phyloP scores from a whole-genome alignment of 2,329 filamentous ascomycete genomes.

The Domatiomyces globalis region DNA sequence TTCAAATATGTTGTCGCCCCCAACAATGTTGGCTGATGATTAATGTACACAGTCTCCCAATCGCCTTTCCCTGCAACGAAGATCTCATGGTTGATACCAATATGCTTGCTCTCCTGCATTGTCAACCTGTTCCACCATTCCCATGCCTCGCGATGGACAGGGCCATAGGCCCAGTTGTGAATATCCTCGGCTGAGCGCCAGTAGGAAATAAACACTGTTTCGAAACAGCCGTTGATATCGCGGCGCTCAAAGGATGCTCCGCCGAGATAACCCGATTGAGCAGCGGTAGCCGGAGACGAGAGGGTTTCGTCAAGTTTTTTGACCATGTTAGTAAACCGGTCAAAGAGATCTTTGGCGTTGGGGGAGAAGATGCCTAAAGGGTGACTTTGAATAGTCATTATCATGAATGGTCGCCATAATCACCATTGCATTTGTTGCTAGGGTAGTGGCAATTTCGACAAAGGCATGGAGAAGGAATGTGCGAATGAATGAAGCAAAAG shows the following conservation, averaged over 20 bases:
- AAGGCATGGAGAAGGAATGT: too few species aligned
- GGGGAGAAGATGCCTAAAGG: constrained; percentile 32
- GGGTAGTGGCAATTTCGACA: too few species aligned
- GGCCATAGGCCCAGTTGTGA: constrained; percentile 38
- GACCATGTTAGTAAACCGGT: constrained; percentile 23
- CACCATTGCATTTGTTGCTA: too few species aligned
- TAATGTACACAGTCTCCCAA: constrained; percentile 41
- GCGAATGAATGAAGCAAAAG: too few species aligned
- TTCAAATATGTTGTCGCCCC: constrained; percentile 2
- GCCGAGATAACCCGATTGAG: constrained; percentile 24
- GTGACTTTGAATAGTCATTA: constrained; percentile 10
- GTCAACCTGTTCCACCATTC: constrained; percentile 33
- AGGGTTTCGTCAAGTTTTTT: constrained; percentile 10
- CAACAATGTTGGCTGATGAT: constrained; percentile 17
- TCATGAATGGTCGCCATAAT: too few species aligned
- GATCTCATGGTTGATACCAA: constrained; percentile 43
- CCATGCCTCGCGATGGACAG: constrained; percentile 37
- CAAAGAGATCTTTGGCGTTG: constrained; percentile 17
- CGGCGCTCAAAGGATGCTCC: constrained; percentile 22
- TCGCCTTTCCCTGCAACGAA: constrained; percentile 32
- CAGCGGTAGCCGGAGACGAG: constrained; percentile 1
- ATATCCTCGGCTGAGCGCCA: constrained; percentile 38
- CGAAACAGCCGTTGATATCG: constrained; percentile 25
- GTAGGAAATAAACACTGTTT: constrained; percentile 34
- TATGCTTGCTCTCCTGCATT: constrained; percentile 25